Conservation (phyloP, 345 rosid species). For the Eucalyptus melliodora region DNA sequence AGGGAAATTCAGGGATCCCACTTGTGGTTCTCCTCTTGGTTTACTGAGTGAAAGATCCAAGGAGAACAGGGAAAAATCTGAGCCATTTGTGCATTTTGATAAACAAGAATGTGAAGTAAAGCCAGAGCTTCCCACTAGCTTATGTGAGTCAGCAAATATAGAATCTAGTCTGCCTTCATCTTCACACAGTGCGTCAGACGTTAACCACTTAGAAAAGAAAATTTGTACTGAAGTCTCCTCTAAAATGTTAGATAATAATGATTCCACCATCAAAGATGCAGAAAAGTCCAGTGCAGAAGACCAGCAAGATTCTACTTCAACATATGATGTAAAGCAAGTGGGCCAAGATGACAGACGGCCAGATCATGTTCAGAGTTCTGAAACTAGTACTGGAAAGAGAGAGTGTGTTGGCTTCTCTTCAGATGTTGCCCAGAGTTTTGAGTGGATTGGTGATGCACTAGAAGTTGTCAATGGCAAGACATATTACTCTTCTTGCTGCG, state of each 20-base stretch:
- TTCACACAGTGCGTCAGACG: neutral
- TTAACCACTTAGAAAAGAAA: neutral
- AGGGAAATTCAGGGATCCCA: neutral
- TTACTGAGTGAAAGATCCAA: constrained; percentile 5
- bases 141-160: neutral
- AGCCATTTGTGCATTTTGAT: constrained; percentile 2
- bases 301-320: neutral
- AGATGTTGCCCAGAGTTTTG: constrained; percentile 5
- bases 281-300: neutral
- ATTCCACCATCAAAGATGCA: neutral
- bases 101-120: constrained; percentile 2
- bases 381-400: neutral
- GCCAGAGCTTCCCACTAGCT: constrained; percentile 1
- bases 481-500: constrained; percentile 34
- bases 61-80: constrained; percentile 8
- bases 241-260: neutral
- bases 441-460: constrained; percentile 29
- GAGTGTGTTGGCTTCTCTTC: constrained; percentile 1
- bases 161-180: constrained; percentile 4
- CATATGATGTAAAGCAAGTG: neutral
- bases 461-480: constrained; percentile 29
- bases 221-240: constrained; percentile 10
- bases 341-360: neutral
- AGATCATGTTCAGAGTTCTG: constrained; percentile 12
- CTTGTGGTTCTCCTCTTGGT: constrained; percentile 5